phyloP scores from a whole-genome alignment of 768 basidiomycete species.

The Dacryopinax spathularia region DNA sequence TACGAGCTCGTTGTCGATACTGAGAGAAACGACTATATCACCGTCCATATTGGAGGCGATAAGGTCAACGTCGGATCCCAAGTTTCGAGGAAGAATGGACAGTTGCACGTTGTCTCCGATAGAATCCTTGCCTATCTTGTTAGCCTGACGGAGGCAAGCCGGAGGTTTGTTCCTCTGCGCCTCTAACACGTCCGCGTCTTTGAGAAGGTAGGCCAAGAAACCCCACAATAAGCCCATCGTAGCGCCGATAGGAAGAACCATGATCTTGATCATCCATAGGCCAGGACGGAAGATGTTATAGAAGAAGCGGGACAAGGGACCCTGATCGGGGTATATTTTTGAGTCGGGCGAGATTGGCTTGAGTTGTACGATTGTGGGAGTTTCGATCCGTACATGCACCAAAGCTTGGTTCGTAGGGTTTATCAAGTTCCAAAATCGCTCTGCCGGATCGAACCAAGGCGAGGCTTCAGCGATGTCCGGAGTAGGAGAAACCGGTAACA shows the following conservation, averaged over 20 bases:
- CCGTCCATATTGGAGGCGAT: constrained; percentile 58
- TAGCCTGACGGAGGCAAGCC: constrained; percentile 27
- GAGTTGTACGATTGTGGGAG: constrained; percentile 64
- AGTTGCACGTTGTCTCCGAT: constrained; percentile 32
- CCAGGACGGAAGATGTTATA: constrained; percentile 30
- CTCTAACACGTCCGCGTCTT: constrained; percentile 81
- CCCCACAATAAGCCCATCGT: constrained; percentile 64
- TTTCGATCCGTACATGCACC: constrained; percentile 66
- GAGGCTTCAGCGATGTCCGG: constrained; percentile 1
- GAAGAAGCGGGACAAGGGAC: constrained; percentile 33
- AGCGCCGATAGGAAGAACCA: constrained; percentile 67
- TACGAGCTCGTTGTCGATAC: constrained; percentile 61
- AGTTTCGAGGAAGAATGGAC: constrained; percentile 63
- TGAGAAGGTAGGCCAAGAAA: constrained; percentile 71
- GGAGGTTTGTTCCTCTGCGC: constrained; percentile 39
- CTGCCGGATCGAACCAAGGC: constrained; percentile 30
- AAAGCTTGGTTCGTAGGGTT: constrained; percentile 53
- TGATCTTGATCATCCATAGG: constrained; percentile 66
- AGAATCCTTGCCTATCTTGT: neutral
- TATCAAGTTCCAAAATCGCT: constrained; percentile 60
- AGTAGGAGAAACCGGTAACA: neutral
- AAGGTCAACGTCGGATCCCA: constrained; percentile 69
- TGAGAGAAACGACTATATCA: constrained; percentile 51
- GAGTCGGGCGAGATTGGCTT: constrained; percentile 18
- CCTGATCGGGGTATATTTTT: neutral